Conservation (phyloP, 129 eudicot species). For the Flaveria trinervia region DNA sequence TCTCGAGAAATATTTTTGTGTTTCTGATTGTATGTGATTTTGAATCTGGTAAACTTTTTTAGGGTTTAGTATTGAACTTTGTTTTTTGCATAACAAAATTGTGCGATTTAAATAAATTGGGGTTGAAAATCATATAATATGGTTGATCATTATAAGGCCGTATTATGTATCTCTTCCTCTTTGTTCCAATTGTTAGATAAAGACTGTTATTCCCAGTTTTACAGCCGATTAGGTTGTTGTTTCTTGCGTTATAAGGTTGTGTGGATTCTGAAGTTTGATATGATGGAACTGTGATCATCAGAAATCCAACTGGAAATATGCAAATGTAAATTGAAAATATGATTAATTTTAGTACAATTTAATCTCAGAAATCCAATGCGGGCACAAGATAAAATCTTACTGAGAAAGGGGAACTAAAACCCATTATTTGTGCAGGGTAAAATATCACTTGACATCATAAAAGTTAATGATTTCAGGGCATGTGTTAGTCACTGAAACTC, state of each 20-base stretch:
- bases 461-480: not conserved
- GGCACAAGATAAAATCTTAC: constrained; percentile 3
- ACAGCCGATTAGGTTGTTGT: not conserved
- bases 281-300: constrained; percentile 6
- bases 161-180: constrained; percentile 3
- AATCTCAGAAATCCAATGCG: not conserved
- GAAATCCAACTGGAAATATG: not conserved
- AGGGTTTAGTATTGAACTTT: constrained; percentile 36
- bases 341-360: not conserved
- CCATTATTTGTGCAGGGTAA: not conserved
- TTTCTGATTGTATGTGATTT: not conserved
- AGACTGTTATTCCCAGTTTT: constrained; percentile 3
- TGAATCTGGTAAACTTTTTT: constrained; percentile 24
- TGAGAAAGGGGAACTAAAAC: constrained; percentile 7
- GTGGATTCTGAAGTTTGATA: constrained; percentile 5
- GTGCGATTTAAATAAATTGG: constrained; percentile 21
- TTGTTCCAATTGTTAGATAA: not conserved
- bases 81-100: not conserved
- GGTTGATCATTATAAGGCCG: not conserved
- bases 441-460: not conserved
- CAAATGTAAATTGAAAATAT: not conserved
- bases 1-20: not conserved
- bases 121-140: constrained; percentile 5
- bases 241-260: constrained; percentile 16
- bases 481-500: not conserved